Base-by-base conservation (phyloP, 768 basidiomycete genomes). In the Mycena epipterygia region DNA sequence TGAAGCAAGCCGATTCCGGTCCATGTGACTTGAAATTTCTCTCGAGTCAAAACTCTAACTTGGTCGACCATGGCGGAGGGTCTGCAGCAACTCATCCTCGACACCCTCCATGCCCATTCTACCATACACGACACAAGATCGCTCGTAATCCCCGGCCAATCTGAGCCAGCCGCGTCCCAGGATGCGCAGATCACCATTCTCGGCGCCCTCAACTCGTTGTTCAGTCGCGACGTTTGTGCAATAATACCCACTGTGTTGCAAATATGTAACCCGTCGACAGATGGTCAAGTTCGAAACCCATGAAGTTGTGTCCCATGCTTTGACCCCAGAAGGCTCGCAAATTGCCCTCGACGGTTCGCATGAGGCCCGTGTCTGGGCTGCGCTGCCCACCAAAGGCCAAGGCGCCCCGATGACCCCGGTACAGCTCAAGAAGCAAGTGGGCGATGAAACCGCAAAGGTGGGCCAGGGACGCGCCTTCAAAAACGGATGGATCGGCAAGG, bases 401-500 rank as follows among this genome's bases (percentile, higher is more conserved):
- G 93, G 92, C 3, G 73, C 83, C 42, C 91, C 95, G 12, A 68
- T 97, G 41, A 87, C 89, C 5, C 85, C 89, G 0, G 88, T 84
- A 53, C 89, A 93, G 67, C 84, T 98, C 17, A 94, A 93, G 81
- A 87, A 88, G 69, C 80, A 81, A 67, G 88, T 99, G 17, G 97
- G 97, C 17, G 93, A 94, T 66, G 96, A 98, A 75, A 88, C 90
- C 9, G 91, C 95, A 19, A 98, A 97, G 83, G 89, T 98, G 66
- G 98, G 98, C 0, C 98, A 99, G 83, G 93, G 93, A 12, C 89
- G 93, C 73, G 98, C 97, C 23, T 98, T 99, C 88, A 98, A 97
- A 84, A 96, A 94, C 75, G 94, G 93, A 64, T 99, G 98, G 98
- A 95, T 99, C 71, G 87, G 85, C 25, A 99, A 98, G 81, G 93